A percentile compares a stretch with the other conserved stretches of the same genome.
Conservation (phyloP, 305 asterid genomes). For the Fraxinus sp. region DNA sequence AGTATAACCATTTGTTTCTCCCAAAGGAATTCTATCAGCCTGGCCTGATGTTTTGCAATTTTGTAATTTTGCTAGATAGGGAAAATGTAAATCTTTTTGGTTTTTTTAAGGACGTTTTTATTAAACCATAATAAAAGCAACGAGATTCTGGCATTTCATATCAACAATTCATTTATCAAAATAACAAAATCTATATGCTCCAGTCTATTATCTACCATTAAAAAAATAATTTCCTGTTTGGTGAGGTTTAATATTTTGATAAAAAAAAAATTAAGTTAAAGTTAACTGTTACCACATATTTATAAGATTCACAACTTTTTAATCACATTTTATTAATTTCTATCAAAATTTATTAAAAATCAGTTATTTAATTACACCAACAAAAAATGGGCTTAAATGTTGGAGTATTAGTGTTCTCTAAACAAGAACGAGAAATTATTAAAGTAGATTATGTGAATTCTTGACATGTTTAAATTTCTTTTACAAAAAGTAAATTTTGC, state of each 20-base stretch:
- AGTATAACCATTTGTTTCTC: constrained; percentile 26
- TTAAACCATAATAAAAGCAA: background rate
- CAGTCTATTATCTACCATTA: background rate
- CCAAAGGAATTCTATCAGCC: background rate
- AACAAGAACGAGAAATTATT: too few relatives aligned
- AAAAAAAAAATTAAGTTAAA: too few relatives aligned
- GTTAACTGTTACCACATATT: background rate
- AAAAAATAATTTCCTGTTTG: background rate
- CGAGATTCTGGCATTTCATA: background rate
- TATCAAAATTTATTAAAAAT: background rate
- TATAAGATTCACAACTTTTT: too few relatives aligned
- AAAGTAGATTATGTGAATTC: background rate
- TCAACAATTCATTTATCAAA: too few relatives aligned
- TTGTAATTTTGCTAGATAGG: background rate
- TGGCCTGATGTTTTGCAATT: background rate
- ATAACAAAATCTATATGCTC: background rate
- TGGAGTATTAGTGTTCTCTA: too few relatives aligned
- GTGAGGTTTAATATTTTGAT: background rate
- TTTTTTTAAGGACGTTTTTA: background rate
- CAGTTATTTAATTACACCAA: too few relatives aligned
- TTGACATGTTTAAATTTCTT: background rate
- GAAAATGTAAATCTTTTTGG: background rate
- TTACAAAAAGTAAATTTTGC: background rate
- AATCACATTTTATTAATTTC: too few relatives aligned
- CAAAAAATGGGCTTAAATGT: background rate